Evolutionary conservation across 2,329 filamentous ascomycete species (phyloP).

Genomic region (Paraphaeosphaeria sporulosa): DNA sequence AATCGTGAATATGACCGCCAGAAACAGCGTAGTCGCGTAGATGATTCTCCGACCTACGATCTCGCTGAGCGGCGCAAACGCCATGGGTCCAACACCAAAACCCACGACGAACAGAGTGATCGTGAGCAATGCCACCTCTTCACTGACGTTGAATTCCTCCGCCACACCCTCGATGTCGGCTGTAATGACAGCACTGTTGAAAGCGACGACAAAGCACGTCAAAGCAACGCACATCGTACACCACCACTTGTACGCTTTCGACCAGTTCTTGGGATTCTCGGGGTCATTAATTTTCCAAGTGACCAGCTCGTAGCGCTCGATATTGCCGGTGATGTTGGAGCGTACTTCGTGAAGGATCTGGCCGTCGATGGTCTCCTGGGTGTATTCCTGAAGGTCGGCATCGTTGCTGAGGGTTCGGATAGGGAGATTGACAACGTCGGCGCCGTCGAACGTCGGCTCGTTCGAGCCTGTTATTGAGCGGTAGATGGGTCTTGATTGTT

Average conservation of each 20-base stretch:
- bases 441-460: constrained; percentile 33
- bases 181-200: constrained; percentile 76
- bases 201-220: constrained; percentile 57
- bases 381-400: constrained; percentile 68
- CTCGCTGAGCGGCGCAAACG: constrained; percentile 80
- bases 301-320: constrained; percentile 67
- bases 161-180: constrained; percentile 73
- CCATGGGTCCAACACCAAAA: constrained; percentile 82
- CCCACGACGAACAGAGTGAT: constrained; percentile 82
- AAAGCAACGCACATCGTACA: constrained; percentile 83
- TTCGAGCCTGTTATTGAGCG: constrained; percentile 21
- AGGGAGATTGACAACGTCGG: constrained; percentile 66
- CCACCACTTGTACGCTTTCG: constrained; percentile 76
- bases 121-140: constrained; percentile 75
- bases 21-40: constrained; percentile 71
- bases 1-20: constrained; percentile 81
- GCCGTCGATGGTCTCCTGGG: constrained; percentile 67
- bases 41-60: constrained; percentile 75
- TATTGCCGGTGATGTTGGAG: constrained; percentile 62
- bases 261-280: constrained; percentile 88
- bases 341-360: constrained; percentile 64
- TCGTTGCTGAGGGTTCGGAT: constrained; percentile 69
- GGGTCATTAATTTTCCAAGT: constrained; percentile 76
- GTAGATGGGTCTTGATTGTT: constrained; percentile 23
- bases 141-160: constrained; percentile 70